These are phyloP conservation scores for Geranomyces michiganensis DNA, from an alignment of 192 early-diverging fungal genomes.

Conservation along the genomic window DNA sequence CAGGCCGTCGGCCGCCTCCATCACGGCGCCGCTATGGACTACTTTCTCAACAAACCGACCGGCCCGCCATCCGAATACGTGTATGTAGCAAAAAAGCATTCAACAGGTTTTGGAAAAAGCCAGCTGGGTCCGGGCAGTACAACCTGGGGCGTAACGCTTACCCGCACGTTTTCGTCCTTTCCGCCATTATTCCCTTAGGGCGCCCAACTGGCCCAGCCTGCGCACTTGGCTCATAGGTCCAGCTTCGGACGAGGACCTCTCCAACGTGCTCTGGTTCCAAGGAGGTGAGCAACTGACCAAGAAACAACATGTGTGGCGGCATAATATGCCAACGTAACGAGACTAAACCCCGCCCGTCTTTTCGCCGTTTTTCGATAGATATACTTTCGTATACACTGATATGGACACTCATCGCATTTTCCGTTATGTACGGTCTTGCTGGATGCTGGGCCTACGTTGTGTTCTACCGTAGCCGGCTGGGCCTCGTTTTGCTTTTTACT, in stretches of 20 bases:
- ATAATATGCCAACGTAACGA: background rate
- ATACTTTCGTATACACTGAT: slow-evolving; percentile 62
- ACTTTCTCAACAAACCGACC: slow-evolving; percentile 17
- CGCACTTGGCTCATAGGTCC: slow-evolving; percentile 26
- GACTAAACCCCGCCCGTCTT: background rate
- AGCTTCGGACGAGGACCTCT: slow-evolving; percentile 3
- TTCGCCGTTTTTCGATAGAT: slow-evolving; percentile 49
- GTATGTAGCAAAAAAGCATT: slow-evolving; percentile 7
- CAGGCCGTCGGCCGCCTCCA: too few species aligned
- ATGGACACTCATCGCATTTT: slow-evolving; percentile 66
- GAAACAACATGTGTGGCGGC: background rate
- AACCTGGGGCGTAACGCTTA: too few species aligned
- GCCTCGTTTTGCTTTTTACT: slow-evolving; percentile 38
- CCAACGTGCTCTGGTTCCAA: slow-evolving; percentile 35
- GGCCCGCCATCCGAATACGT: slow-evolving; percentile 19
- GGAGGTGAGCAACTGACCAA: slow-evolving; percentile 7
- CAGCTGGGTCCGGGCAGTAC: too few species aligned
- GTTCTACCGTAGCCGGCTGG: slow-evolving; percentile 48
- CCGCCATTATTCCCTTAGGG: slow-evolving; percentile 1
- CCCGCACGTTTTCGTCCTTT: background rate
- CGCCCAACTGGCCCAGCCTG: slow-evolving; percentile 29
- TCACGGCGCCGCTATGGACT: slow-evolving; percentile 16
- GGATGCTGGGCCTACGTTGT: slow-evolving; percentile 58
- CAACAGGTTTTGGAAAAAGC: background rate
- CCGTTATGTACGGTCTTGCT: slow-evolving; percentile 61